Conservation (phyloP, 202 grass and related monocot species). For the Miscanthus sacchariflorus region DNA sequence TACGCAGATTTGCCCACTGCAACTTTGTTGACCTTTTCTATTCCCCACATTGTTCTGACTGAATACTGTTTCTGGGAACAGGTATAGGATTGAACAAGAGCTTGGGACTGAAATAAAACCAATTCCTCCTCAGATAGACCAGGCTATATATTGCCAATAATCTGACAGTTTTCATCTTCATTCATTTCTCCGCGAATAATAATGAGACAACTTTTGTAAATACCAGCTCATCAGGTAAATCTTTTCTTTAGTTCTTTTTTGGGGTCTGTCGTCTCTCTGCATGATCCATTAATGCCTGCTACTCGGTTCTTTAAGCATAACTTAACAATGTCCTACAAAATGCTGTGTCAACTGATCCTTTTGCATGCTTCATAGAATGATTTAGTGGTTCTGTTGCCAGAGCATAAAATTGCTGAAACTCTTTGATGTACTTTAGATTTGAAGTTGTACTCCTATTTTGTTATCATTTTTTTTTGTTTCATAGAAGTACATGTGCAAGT, state of each 20-base stretch:
- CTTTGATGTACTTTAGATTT: background rate
- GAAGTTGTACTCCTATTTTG: background rate
- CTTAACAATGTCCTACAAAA: background rate
- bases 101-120: conserved; percentile 98
- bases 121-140: conserved; percentile 94
- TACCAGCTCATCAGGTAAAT: conserved; percentile 74
- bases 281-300: background rate
- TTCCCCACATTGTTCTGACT: conserved; percentile 38
- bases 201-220: conserved; percentile 69
- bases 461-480: background rate
- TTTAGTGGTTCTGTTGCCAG: background rate
- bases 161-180: conserved; percentile 38
- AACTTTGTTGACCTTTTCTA: conserved; percentile 1
- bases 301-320: background rate
- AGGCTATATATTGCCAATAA: conserved; percentile 93
- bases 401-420: background rate
- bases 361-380: conserved; percentile 7
- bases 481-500: background rate
- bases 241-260: conserved; percentile 47
- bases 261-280: conserved; percentile 1
- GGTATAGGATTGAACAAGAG: conserved; percentile 97
- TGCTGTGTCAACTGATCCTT: background rate
- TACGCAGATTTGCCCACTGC: conserved; percentile 43
- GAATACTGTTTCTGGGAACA: conserved; percentile 45
- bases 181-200: conserved; percentile 62